These are phyloP conservation scores for Pyricularia pennisetigena DNA, from an alignment of 2,329 filamentous ascomycete genomes.

Conservation along the genomic window DNA sequence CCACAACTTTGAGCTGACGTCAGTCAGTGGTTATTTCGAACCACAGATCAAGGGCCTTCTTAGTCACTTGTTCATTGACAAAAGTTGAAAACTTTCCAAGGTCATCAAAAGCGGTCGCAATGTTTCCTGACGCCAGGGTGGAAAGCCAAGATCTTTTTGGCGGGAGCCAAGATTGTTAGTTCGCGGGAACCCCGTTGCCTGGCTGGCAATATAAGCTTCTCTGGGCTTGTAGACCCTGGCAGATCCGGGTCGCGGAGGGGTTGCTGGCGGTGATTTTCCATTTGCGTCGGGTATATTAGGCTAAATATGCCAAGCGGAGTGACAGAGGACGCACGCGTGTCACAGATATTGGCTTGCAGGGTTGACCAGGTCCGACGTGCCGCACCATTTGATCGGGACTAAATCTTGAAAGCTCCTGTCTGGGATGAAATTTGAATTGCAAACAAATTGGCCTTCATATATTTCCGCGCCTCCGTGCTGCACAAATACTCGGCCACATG, in stretches of 20 bases:
- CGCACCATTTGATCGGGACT: too few relatives aligned
- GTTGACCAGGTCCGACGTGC: background rate
- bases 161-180: background rate
- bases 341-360: background rate
- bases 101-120: background rate
- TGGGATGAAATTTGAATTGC: too few relatives aligned
- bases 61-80: background rate
- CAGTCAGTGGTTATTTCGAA: background rate
- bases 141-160: background rate
- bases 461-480: too few relatives aligned
- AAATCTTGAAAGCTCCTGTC: too few relatives aligned
- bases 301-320: background rate
- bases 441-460: too few relatives aligned
- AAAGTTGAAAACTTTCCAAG: background rate
- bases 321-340: background rate
- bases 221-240: background rate
- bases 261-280: background rate
- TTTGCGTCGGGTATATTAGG: background rate
- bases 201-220: background rate
- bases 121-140: background rate
- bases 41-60: too few relatives aligned
- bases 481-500: too few relatives aligned
- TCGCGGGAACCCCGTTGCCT: background rate
- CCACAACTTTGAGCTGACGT: background rate
- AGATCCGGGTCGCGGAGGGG: background rate